Percentiles rank a stretch among this genome's conserved stretches.
Evolutionary conservation across 192 early-diverging fungal species (phyloP).

Genomic region (Linnemannia elongata): DNA sequence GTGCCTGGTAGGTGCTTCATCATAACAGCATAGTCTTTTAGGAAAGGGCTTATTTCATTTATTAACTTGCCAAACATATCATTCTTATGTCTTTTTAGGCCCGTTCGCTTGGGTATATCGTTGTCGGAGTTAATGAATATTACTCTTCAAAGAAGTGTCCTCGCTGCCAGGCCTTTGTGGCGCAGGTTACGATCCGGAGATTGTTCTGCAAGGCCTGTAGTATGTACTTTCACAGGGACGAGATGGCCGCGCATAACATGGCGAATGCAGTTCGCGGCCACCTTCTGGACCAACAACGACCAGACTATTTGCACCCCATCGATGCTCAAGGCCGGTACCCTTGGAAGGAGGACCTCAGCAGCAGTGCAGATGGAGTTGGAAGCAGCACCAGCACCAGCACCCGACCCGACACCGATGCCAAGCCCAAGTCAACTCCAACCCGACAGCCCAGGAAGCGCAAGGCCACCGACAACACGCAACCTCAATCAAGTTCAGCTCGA

Average conservation of each 20-base stretch:
- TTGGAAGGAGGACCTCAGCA: neutral
- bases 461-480: too few species aligned
- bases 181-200: neutral
- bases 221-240: neutral
- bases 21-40: too few species aligned
- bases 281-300: neutral
- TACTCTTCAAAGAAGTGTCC: conserved; percentile 13
- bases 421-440: too few species aligned
- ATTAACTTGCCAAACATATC: neutral
- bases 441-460: too few species aligned
- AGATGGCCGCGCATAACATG: conserved; percentile 6
- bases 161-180: neutral
- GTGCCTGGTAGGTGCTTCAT: neutral
- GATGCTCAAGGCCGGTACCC: neutral
- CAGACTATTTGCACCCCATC: neutral
- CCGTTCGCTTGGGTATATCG: neutral
- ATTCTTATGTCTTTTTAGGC: neutral
- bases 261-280: conserved; percentile 2
- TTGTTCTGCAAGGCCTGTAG: neutral
- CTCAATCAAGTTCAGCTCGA: too few species aligned
- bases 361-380: too few species aligned
- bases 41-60: neutral
- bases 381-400: too few species aligned
- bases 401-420: too few species aligned
- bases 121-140: neutral